Evolutionary conservation across 768 basidiomycete genomes (phyloP).

Genomic region (Sporobolomyces phaffii): DNA sequence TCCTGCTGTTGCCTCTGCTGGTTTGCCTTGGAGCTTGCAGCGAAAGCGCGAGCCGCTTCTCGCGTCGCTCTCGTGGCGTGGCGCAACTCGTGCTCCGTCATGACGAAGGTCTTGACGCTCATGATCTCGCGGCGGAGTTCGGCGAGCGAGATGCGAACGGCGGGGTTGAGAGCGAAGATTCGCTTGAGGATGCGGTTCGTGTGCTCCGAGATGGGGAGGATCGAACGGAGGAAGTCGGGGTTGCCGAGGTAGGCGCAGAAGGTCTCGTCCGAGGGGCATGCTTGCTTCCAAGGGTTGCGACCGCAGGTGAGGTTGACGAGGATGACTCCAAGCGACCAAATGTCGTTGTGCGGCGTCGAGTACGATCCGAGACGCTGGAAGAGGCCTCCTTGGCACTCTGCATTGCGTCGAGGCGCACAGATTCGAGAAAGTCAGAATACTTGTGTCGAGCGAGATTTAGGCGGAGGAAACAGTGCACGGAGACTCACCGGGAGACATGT

Average conservation of each 20-base stretch:
- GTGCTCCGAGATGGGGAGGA: conserved; percentile 66
- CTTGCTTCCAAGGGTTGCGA: conserved; percentile 70
- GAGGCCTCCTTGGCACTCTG: conserved; percentile 56
- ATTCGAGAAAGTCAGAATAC: conserved; percentile 17
- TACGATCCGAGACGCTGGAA: conserved; percentile 52
- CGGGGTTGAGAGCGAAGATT: conserved; percentile 65
- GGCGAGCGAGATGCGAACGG: conserved; percentile 58
- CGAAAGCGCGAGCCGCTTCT: conserved; percentile 42
- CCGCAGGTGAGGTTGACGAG: conserved; percentile 70
- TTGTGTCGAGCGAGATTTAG: conserved; percentile 36
- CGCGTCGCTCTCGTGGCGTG: conserved; percentile 39
- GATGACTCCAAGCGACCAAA: conserved; percentile 89
- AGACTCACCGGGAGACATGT: conserved; percentile 75
- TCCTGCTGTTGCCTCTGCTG: not conserved
- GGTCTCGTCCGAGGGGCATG: conserved; percentile 61
- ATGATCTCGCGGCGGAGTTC: conserved; percentile 57
- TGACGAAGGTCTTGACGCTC: conserved; percentile 40
- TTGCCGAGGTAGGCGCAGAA: conserved; percentile 70
- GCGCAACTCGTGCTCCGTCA: conserved; percentile 41
- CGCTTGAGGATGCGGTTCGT: conserved; percentile 63
- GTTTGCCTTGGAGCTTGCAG: conserved; percentile 16
- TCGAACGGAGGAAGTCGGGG: conserved; percentile 58
- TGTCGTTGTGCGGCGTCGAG: conserved; percentile 75
- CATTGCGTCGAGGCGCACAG: not conserved
- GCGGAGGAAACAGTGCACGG: not conserved